These are phyloP conservation scores for Solanum virginianum DNA, from an alignment of 257 asterid genomes.

Conservation along the genomic window DNA sequence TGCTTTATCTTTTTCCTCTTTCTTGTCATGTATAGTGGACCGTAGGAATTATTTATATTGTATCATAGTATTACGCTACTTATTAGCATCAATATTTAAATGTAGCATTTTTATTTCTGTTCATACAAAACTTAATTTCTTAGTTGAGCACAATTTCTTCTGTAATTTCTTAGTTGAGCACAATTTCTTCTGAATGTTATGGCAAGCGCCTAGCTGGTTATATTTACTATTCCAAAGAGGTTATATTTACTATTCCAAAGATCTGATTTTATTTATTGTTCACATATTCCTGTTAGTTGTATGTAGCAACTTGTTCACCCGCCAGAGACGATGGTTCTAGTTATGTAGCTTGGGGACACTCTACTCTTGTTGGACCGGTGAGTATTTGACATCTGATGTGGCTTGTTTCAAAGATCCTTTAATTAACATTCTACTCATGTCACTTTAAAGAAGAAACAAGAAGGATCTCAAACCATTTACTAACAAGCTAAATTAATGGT, in stretches of 20 bases:
- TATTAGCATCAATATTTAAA: background rate
- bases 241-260: background rate
- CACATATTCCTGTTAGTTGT: constrained; percentile 34
- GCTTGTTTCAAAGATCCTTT: background rate
- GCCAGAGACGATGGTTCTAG: constrained; percentile 61
- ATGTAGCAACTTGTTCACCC: constrained; percentile 87
- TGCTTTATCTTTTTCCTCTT: background rate
- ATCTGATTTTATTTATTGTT: background rate
- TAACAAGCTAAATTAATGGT: background rate
- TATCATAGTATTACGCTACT: background rate
- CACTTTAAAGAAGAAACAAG: background rate
- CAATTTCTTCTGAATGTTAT: background rate
- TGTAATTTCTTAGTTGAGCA: background rate
- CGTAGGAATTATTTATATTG: background rate
- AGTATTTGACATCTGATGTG: constrained; percentile 8
- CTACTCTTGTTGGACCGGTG: constrained; percentile 90
- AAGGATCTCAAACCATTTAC: background rate
- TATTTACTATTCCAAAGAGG: background rate
- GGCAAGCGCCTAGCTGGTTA: background rate
- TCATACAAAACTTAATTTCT: background rate
- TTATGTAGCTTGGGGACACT: constrained; percentile 94
- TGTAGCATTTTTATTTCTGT: background rate
- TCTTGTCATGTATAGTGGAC: background rate
- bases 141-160: background rate
- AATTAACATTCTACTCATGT: background rate